Evolutionary conservation across 352 stramenopile genomes (phyloP), one percentile per base, ranked within the genome.

Genomic region (Thraustochytrium sp.): DNA sequence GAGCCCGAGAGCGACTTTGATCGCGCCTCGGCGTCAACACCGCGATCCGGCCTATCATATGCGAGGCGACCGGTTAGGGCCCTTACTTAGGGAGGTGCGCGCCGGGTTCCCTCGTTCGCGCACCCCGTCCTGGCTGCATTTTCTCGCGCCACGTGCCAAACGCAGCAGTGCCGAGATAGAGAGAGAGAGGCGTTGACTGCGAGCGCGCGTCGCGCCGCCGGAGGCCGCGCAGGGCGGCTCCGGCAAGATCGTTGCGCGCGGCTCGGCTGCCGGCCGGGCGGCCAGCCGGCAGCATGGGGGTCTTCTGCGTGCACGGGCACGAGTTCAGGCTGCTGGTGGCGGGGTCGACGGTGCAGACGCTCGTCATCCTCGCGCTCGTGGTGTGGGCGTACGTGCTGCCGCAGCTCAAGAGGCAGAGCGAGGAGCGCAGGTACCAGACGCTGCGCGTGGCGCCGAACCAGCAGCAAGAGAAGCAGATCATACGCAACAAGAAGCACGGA

Each of bases 391-490:
- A 37, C 49, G 51, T 44, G 23, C 18, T 80, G 68, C 68, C 68
- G 26, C n/a, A 26, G 9, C 3, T 80, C 1, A 23, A 21, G 46
- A 61, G 38, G 21, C 31, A 72, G 8, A 80, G 26, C 2, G 68
- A 65, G 37, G 31, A 55, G 49, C 18, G 68, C 1, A 21, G 51
- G 21, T 80, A 63, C n/a, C 42, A 51, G n/a, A 80, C 68, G 21
- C 31, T 80, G 46, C 68, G 68, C 34, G 68, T 80, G 51, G 68
- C 68, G 49, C 31, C 68, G 29, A 80, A 51, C 38, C 68, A 72
- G 2, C 18, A 44, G 21, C 68, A 80, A 34, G 68, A 63, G 49
- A 80, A 80, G 76, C 68, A 80, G 31, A 80, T 55, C n/a, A 61
- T 46, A 16, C 48, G 53, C 5, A 80, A 80, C 68, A 80, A 80